These are phyloP conservation scores for Tillandsia leiboldiana DNA, from an alignment of 176 grass and related monocot species.

Conservation along the genomic window DNA sequence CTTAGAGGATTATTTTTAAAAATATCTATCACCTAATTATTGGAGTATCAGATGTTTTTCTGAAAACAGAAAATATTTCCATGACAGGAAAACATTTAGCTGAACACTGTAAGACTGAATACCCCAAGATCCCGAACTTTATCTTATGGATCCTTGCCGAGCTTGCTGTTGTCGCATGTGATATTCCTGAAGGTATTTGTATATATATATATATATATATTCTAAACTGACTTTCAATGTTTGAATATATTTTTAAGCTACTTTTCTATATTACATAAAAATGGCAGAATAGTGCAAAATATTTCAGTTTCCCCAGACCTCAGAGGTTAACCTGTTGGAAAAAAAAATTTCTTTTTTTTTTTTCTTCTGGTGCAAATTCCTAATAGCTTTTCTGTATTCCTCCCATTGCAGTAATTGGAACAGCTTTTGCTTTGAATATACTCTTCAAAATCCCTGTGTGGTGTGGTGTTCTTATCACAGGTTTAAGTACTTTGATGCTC, in stretches of 20 bases:
- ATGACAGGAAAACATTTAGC: constrained; percentile 86
- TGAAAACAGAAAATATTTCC: constrained; percentile 6
- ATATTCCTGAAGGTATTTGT: constrained; percentile 87
- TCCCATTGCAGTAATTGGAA: constrained; percentile 77
- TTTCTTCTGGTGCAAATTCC: neutral
- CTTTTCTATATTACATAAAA: too few relatives aligned
- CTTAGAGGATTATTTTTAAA: neutral
- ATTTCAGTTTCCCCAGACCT: too few relatives aligned
- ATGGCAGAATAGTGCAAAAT: too few relatives aligned
- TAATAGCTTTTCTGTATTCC: constrained; percentile 9
- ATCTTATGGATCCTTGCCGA: constrained; percentile 93
- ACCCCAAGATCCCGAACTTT: constrained; percentile 76
- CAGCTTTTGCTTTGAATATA: constrained; percentile 98
- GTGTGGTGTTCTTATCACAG: constrained; percentile 94
- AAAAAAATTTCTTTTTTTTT: neutral
- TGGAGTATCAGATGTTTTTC: constrained; percentile 15
- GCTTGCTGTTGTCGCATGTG: constrained; percentile 92
- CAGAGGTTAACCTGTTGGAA: neutral
- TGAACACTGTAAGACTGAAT: constrained; percentile 92
- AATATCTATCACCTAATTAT: constrained; percentile 13
- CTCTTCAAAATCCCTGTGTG: constrained; percentile 82
- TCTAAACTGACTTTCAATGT: too few relatives aligned
- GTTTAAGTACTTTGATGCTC: constrained; percentile 84
- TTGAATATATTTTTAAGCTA: too few relatives aligned
- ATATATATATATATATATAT: neutral